phyloP scores from a whole-genome alignment of 176 grass and related monocot genomes.

The Typha latifolia region DNA sequence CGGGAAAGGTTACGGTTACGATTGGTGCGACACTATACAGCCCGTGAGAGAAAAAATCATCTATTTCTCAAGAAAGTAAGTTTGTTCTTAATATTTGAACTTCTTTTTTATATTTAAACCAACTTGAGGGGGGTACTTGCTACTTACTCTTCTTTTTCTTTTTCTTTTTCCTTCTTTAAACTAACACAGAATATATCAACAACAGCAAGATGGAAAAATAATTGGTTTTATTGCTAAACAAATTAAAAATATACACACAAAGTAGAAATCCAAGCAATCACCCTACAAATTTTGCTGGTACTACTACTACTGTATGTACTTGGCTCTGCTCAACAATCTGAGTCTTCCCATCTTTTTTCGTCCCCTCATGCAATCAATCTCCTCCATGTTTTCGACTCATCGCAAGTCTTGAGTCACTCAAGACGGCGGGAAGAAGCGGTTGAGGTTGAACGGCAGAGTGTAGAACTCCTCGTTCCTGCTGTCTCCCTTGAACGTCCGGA shows the following conservation, averaged over 20 bases:
- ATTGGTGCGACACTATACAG: too few species aligned
- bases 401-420: slow-evolving; percentile 13
- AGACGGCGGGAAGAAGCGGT: slow-evolving; percentile 89
- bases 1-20: too few species aligned
- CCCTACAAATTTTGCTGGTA: slow-evolving; percentile 4
- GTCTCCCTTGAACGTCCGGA: slow-evolving; percentile 89
- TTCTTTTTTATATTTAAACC: too few species aligned
- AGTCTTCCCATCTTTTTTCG: slow-evolving; percentile 9
- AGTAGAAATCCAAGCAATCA: slow-evolving; percentile 10
- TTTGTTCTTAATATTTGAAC: too few species aligned
- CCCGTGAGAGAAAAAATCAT: too few species aligned
- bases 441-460: slow-evolving; percentile 91
- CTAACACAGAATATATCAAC: neutral
- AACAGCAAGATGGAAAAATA: neutral
- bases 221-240: neutral
- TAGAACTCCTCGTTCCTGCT: slow-evolving; percentile 96
- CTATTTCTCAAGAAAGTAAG: too few species aligned
- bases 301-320: slow-evolving; percentile 8
- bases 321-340: slow-evolving; percentile 34
- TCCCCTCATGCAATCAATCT: neutral
- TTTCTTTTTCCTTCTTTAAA: too few species aligned
- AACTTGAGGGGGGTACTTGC: too few species aligned
- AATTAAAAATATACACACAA: slow-evolving; percentile 6
- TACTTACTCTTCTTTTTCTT: too few species aligned
- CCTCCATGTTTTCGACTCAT: neutral